Percentiles rank a stretch among this genome's conserved stretches.
Conservation (phyloP, 257 asterid genomes). For the Petrea volubilis region DNA sequence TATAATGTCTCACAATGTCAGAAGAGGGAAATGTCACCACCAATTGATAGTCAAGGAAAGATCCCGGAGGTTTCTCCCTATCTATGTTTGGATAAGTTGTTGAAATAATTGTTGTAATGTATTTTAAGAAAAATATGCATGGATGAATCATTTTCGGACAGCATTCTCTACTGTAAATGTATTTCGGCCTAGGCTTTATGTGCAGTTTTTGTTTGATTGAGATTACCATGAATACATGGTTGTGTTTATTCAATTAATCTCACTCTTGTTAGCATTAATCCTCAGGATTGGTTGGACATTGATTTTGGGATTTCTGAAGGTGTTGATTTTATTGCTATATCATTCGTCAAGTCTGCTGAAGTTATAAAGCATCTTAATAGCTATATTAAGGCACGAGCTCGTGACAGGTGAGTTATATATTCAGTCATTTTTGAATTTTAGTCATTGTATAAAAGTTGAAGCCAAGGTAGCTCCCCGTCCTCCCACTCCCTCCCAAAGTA, state of each 20-base stretch:
- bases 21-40: too few relatives aligned
- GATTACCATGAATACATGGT: not conserved
- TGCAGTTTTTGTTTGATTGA: too few relatives aligned
- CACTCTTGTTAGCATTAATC: conserved; percentile 21
- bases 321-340: conserved; percentile 86
- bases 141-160: too few relatives aligned
- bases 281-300: conserved; percentile 90
- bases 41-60: too few relatives aligned
- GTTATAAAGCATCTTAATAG: conserved; percentile 85
- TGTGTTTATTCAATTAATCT: conserved; percentile 21
- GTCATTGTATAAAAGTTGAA: conserved; percentile 1
- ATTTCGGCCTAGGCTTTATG: too few relatives aligned
- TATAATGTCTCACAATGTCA: too few relatives aligned
- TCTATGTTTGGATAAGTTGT: too few relatives aligned
- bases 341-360: conserved; percentile 92
- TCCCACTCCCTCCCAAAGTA: not conserved
- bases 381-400: conserved; percentile 80
- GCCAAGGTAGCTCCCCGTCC: not conserved
- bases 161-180: too few relatives aligned
- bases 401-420: conserved; percentile 51
- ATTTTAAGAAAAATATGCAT: too few relatives aligned
- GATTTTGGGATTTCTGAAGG: conserved; percentile 91
- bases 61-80: too few relatives aligned
- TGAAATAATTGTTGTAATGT: too few relatives aligned
- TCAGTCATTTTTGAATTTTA: not conserved